Evolutionary conservation across 2,329 filamentous ascomycete species (phyloP), one percentile per base, ranked within the genome.

Genomic region (Cercospora brassicicola): DNA sequence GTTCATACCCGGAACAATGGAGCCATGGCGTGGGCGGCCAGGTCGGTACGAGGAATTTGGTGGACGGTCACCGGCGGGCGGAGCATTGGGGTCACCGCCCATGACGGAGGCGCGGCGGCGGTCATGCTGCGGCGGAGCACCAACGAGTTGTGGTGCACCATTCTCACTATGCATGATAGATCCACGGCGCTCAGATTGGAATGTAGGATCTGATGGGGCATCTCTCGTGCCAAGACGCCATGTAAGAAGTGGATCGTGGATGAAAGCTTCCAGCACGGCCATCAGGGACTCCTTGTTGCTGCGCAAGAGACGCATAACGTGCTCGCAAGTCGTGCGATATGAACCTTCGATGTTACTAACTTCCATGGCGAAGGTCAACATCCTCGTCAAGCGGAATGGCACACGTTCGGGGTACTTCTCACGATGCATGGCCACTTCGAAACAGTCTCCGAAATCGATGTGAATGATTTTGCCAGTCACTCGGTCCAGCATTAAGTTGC

Each of bases 341-440:
- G 93, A 97, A 74, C 95, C 95, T 81, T 99, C 95, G 73, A 99
- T 99, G 78, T 99, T 99, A 86, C 94, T 97, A 65, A 99, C 95
- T 82, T 99, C 95, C 95, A 99, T 99, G 23, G 96, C 96, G 78
- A 97, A 99, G 0, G 96, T 99, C 81, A 99, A 88, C 95, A 99
- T 99, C 73, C 95, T 89, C 2, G 95, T 99, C 59, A 99, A 85
- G 67, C 96, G 90, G 91, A 99, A 99, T 0, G 95, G 96, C 67
- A 99, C 95, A 62, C 94, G 87, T 81, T 99, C 95, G 0, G 95
- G 95, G 78, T 97, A 99, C 80, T 99, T 99, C 81, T 99, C 96
- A 73, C 96, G 91, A 83, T 99, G 96, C 94, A 97, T 99, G 28
- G 96, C 95, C 63, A 99, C 93, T 80, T 99, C 95, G 82, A 99